Evolutionary conservation across 2,329 filamentous ascomycete species (phyloP).

Genomic region (Coniochaeta sp.): DNA sequence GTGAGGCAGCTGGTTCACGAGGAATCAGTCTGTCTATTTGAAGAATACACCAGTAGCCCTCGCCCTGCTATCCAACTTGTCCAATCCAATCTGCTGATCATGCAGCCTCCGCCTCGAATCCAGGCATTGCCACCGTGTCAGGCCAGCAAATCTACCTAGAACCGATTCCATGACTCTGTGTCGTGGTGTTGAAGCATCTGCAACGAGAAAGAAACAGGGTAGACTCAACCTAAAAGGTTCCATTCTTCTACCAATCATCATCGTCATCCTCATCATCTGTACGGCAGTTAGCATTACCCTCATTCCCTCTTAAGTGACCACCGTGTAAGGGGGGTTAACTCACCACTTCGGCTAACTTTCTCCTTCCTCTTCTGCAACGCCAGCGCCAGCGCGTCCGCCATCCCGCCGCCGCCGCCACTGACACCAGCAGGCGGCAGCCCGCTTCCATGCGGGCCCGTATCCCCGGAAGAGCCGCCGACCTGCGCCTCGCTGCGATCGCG

Average conservation of each 20-base stretch:
- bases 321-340: slow-evolving; percentile 31
- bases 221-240: not conserved
- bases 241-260: slow-evolving; percentile 43
- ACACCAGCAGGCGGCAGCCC: slow-evolving; percentile 44
- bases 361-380: slow-evolving; percentile 78
- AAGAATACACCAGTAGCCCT: slow-evolving; percentile 1
- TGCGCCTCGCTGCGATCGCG: slow-evolving; percentile 61
- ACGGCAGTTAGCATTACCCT: slow-evolving; percentile 5
- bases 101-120: not conserved
- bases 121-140: not conserved
- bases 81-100: not conserved
- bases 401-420: slow-evolving; percentile 51
- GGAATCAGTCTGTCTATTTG: not conserved
- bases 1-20: not conserved
- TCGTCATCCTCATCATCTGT: slow-evolving; percentile 71
- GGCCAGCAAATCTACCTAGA: not conserved
- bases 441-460: slow-evolving; percentile 43
- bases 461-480: slow-evolving; percentile 42
- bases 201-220: not conserved
- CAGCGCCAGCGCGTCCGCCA: slow-evolving; percentile 77
- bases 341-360: slow-evolving; percentile 92
- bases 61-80: not conserved
- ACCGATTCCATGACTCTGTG: not conserved
- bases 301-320: slow-evolving; percentile 1
- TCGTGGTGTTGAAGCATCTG: not conserved